Conservation (phyloP, 495 filamentous ascomycete genomes). For the Aspergillus cristatus region DNA sequence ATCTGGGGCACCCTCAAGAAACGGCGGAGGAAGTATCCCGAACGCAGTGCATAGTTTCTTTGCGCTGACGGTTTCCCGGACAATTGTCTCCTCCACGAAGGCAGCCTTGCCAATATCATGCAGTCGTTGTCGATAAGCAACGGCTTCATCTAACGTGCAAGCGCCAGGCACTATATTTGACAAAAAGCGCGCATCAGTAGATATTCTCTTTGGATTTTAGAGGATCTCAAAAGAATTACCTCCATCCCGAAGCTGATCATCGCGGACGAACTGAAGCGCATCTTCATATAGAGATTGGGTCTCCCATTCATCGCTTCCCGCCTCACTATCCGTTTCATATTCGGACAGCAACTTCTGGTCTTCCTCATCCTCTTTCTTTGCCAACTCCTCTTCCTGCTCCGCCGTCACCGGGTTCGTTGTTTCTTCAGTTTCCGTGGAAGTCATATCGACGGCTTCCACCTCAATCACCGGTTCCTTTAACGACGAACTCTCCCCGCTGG, state of each 20-base stretch:
- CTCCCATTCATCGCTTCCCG: constrained; percentile 57
- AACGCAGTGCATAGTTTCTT: constrained; percentile 91
- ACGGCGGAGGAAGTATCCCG: constrained; percentile 65
- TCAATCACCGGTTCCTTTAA: constrained; percentile 38
- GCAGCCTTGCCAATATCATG: constrained; percentile 64
- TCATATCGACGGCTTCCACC: constrained; percentile 33
- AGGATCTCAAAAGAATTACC: constrained; percentile 33
- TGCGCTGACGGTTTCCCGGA: constrained; percentile 56
- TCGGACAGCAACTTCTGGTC: constrained; percentile 16
- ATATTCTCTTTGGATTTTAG: constrained; percentile 5
- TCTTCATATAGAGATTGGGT: constrained; percentile 60
- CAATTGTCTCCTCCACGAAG: constrained; percentile 67
- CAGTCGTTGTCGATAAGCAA: constrained; percentile 56
- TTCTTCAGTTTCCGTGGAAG: constrained; percentile 17
- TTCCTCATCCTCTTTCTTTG: constrained; percentile 13
- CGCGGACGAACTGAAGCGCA: constrained; percentile 51
- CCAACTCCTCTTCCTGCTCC: constrained; percentile 10
- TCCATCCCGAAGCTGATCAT: constrained; percentile 50
- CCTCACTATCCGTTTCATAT: constrained; percentile 52
- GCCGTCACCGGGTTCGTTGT: constrained; percentile 18
- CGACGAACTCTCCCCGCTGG: constrained; percentile 26
- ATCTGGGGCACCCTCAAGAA: constrained; percentile 66
- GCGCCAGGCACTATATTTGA: constrained; percentile 39
- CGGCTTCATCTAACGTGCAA: constrained; percentile 67
- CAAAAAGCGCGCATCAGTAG: constrained; percentile 11